Conservation (phyloP, 73 alveolate species). For the Effrenium voratum region DNA sequence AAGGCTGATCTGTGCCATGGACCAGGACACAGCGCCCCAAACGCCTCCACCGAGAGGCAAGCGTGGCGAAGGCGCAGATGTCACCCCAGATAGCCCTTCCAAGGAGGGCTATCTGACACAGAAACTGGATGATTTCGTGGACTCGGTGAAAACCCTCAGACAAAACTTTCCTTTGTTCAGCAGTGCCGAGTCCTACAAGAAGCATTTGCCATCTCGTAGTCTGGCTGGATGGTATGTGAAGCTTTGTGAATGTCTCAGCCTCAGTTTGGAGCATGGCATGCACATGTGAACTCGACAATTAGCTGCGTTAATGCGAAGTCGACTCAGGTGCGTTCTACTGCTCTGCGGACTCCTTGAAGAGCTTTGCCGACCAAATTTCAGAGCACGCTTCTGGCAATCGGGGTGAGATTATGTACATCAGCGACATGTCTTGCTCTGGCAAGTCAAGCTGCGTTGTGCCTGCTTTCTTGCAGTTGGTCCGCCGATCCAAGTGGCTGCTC, state of each 20-base stretch:
- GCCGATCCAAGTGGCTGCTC: background rate
- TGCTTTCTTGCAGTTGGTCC: background rate
- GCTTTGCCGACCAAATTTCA: background rate
- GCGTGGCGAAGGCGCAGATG: too few relatives aligned
- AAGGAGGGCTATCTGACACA: background rate
- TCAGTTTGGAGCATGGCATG: background rate
- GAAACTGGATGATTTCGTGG: background rate
- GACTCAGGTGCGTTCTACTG: background rate
- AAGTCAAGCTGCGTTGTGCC: background rate
- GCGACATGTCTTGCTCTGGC: constrained; percentile 18
- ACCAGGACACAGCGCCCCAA: too few relatives aligned
- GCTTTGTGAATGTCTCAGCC: background rate
- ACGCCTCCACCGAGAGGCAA: too few relatives aligned
- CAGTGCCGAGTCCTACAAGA: background rate
- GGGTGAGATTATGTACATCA: background rate
- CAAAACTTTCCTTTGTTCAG: background rate
- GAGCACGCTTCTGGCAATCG: background rate
- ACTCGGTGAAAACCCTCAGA: background rate
- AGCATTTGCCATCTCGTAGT: background rate
- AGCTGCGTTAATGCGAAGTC: background rate
- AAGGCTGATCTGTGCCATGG: too few relatives aligned
- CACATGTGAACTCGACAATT: background rate
- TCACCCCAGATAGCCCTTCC: constrained; percentile 5
- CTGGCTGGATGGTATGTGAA: background rate
- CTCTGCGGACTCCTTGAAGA: background rate